These are phyloP conservation scores for Crucibulum laeve DNA, from an alignment of 768 basidiomycete species.

Conservation along the genomic window DNA sequence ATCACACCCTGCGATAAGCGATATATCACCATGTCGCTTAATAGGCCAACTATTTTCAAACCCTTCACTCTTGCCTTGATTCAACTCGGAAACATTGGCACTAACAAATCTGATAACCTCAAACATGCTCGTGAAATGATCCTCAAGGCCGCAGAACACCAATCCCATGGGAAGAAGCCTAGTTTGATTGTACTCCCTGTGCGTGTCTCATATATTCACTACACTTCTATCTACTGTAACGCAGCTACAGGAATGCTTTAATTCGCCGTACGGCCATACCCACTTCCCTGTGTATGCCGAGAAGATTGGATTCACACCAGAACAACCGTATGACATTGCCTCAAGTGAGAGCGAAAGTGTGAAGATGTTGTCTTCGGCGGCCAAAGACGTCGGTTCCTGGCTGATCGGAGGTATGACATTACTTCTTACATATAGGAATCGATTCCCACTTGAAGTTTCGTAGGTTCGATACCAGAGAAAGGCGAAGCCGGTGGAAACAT, in stretches of 20 bases:
- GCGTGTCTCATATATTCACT: slow-evolving; percentile 16
- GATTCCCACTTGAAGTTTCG: background rate
- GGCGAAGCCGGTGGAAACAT: slow-evolving; percentile 59
- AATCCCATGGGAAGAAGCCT: slow-evolving; percentile 53
- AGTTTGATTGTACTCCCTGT: slow-evolving; percentile 85
- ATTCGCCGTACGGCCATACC: slow-evolving; percentile 76
- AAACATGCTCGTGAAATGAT: slow-evolving; percentile 80
- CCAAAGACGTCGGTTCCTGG: slow-evolving; percentile 79
- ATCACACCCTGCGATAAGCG: no score
- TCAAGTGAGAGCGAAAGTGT: slow-evolving; percentile 70
- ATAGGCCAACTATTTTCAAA: slow-evolving; percentile 35
- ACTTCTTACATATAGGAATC: background rate
- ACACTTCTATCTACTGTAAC: slow-evolving; percentile 3
- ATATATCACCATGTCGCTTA: background rate
- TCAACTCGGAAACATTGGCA: slow-evolving; percentile 75
- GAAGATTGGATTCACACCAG: slow-evolving; percentile 59
- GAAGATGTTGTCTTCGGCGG: slow-evolving; percentile 74
- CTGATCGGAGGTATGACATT: slow-evolving; percentile 75
- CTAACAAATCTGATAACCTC: slow-evolving; percentile 76
- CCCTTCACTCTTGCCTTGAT: slow-evolving; percentile 85
- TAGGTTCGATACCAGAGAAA: slow-evolving; percentile 96
- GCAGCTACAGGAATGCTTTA: slow-evolving; percentile 72
- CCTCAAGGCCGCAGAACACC: slow-evolving; percentile 52
- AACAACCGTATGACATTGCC: slow-evolving; percentile 51
- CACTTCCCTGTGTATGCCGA: slow-evolving; percentile 87